Evolutionary conservation across 495 filamentous ascomycete species (phyloP).

Genomic region (Melanomma pulvis-pyrius): DNA sequence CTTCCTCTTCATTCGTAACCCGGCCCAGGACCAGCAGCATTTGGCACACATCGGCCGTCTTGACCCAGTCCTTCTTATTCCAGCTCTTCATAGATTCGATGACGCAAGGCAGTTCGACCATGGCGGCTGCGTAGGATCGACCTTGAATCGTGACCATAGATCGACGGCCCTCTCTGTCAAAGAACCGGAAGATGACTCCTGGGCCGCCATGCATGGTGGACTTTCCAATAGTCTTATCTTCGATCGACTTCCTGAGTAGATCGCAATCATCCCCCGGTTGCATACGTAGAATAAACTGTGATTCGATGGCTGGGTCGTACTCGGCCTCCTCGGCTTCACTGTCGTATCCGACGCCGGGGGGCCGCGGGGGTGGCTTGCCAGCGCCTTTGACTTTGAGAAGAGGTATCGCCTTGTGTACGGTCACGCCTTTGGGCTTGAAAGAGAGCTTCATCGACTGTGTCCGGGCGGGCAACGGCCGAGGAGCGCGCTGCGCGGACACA

Average conservation of each 20-base stretch:
- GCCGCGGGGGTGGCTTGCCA: conserved; percentile 64
- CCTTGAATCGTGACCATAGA: conserved; percentile 70
- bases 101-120: conserved; percentile 89
- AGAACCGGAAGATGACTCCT: conserved; percentile 76
- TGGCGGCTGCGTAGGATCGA: conserved; percentile 71
- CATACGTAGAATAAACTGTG: conserved; percentile 89
- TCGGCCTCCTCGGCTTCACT: conserved; percentile 94
- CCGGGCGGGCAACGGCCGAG: conserved; percentile 1
- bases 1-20: conserved; percentile 73
- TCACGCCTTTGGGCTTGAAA: conserved; percentile 24
- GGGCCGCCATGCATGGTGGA: conserved; percentile 61
- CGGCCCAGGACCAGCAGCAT: conserved; percentile 83
- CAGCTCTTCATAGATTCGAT: conserved; percentile 96
- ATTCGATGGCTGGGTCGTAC: conserved; percentile 80
- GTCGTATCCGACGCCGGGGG: conserved; percentile 85
- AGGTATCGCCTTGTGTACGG: background rate
- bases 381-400: conserved; percentile 47
- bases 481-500: background rate
- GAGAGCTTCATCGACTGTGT: conserved; percentile 13
- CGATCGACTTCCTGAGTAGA: conserved; percentile 69
- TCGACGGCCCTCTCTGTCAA: conserved; percentile 73
- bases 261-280: conserved; percentile 82
- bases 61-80: conserved; percentile 89
- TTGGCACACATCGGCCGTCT: conserved; percentile 91
- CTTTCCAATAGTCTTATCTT: conserved; percentile 71